phyloP scores from a whole-genome alignment of 768 basidiomycete genomes.

The Suillus brevipes region DNA sequence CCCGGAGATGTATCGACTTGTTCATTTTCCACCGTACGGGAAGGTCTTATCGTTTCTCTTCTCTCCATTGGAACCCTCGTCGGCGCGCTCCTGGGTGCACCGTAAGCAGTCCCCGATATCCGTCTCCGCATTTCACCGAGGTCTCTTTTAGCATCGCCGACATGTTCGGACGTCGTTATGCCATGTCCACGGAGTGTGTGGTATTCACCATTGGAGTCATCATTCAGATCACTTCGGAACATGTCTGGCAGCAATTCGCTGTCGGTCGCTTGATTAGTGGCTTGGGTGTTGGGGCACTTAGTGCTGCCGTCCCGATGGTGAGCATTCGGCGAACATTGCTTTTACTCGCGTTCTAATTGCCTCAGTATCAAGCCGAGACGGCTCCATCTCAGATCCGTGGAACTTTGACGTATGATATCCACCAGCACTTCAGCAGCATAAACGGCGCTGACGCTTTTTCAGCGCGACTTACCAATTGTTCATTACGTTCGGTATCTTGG shows the following conservation, averaged over 20 bases:
- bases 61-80: constrained; percentile 69
- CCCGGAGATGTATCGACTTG: constrained; percentile 44
- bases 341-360: constrained; percentile 8
- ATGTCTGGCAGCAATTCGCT: constrained; percentile 66
- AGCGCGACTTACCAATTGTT: constrained; percentile 58
- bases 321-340: constrained; percentile 7
- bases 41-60: constrained; percentile 68
- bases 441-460: background rate
- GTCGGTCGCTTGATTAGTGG: constrained; percentile 68
- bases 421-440: constrained; percentile 4
- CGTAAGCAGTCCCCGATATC: constrained; percentile 39
- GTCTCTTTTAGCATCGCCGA: constrained; percentile 52
- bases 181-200: constrained; percentile 61
- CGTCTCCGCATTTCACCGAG: background rate
- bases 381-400: constrained; percentile 74
- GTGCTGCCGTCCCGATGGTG: constrained; percentile 67
- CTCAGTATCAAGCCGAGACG: constrained; percentile 67
- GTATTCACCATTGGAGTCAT: constrained; percentile 63
- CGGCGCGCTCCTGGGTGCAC: constrained; percentile 62
- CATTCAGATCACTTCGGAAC: constrained; percentile 51
- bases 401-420: constrained; percentile 45
- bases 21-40: constrained; percentile 53
- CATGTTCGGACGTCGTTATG: constrained; percentile 61
- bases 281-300: constrained; percentile 66
- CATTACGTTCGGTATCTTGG: constrained; percentile 70